Percentiles rank a stretch among this genome's conserved stretches.
Evolutionary conservation across 805 yeast species (phyloP).

Genomic region (Kodamaea hsintzibuensis): DNA sequence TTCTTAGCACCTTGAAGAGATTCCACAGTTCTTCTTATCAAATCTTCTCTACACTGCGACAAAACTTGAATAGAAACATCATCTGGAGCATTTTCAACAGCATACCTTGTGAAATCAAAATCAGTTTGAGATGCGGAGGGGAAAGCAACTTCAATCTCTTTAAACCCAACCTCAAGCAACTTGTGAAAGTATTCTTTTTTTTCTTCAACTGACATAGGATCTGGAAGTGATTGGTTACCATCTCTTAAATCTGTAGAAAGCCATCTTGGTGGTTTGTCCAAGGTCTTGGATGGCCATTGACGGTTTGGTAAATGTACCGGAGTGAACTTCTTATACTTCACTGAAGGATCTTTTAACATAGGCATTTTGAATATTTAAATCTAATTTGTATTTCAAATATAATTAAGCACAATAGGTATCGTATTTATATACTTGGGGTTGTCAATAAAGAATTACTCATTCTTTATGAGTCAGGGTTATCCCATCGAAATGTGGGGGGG

Average conservation of each 20-base stretch:
- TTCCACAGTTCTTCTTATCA: constrained; percentile 71
- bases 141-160: constrained; percentile 81
- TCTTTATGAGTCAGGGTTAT: not conserved
- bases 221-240: constrained; percentile 83
- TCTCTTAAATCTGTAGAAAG: constrained; percentile 80
- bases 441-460: too few species aligned
- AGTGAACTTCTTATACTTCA: constrained; percentile 59
- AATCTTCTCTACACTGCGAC: constrained; percentile 73
- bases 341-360: constrained; percentile 59
- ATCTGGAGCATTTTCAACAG: constrained; percentile 70
- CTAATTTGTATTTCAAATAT: too few species aligned
- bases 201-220: constrained; percentile 82
- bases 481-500: not conserved
- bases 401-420: too few species aligned
- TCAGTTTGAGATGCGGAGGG: constrained; percentile 81
- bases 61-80: constrained; percentile 79
- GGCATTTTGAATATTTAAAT: constrained; percentile 16
- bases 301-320: constrained; percentile 60
- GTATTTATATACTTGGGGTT: not conserved
- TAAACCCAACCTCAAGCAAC: constrained; percentile 71
- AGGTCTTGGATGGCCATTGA: constrained; percentile 65
- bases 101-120: constrained; percentile 76
- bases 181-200: constrained; percentile 70
- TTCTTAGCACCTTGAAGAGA: constrained; percentile 70
- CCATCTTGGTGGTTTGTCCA: constrained; percentile 76